phyloP scores from a whole-genome alignment of 441 rosid species.

The Macaranga tanarius region DNA sequence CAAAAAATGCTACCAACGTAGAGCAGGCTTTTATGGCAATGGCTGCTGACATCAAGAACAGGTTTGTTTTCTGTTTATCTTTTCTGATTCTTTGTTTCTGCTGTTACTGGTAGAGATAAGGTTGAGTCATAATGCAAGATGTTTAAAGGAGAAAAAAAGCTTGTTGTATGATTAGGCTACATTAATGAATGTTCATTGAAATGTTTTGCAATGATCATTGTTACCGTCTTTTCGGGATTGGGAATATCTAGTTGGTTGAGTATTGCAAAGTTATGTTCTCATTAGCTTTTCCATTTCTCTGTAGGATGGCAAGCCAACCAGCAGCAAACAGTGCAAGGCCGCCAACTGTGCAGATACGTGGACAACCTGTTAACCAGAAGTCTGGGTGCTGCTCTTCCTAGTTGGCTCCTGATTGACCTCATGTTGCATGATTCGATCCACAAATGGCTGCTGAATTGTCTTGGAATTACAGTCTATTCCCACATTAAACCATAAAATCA shows the following conservation, averaged over 20 bases:
- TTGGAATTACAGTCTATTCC: slow-evolving; percentile 16
- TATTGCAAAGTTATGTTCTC: not conserved
- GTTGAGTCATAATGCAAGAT: no score
- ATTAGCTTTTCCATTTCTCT: slow-evolving; percentile 32
- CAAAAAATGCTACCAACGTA: slow-evolving; percentile 66
- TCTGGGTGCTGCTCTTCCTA: slow-evolving; percentile 87
- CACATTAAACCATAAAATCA: slow-evolving; percentile 13
- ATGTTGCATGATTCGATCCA: not conserved
- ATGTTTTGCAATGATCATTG: not conserved
- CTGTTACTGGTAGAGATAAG: no score
- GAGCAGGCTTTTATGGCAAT: slow-evolving; percentile 90
- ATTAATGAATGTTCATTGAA: no score
- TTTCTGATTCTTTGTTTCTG: not conserved
- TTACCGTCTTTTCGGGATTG: not conserved
- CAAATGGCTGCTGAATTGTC: slow-evolving; percentile 16
- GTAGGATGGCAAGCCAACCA: slow-evolving; percentile 94
- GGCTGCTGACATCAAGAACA: slow-evolving; percentile 68
- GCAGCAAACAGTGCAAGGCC: slow-evolving; percentile 67
- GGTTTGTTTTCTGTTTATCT: slow-evolving; percentile 28
- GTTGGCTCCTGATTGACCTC: slow-evolving; percentile 23
- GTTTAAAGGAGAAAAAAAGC: not conserved
- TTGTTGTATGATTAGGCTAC: no score
- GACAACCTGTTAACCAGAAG: slow-evolving; percentile 88
- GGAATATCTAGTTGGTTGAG: slow-evolving; percentile 28
- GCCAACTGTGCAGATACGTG: slow-evolving; percentile 86